Evolutionary conservation across 768 basidiomycete species (phyloP).

Genomic region (Russula virescens): DNA sequence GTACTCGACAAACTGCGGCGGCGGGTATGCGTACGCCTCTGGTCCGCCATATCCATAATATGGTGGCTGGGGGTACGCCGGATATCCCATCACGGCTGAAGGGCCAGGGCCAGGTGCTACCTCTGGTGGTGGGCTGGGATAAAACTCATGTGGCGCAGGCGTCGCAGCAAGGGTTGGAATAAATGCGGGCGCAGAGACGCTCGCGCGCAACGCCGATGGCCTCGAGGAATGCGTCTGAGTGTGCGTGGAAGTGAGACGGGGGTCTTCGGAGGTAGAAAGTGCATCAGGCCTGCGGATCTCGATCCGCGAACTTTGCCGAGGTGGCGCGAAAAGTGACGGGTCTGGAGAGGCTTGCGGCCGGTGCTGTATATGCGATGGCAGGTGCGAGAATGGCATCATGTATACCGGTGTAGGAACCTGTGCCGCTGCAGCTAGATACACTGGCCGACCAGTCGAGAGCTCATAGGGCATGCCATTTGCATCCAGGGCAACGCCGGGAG

Average conservation of each 20-base stretch:
- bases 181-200: slow-evolving; percentile 9
- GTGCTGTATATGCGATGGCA: slow-evolving; percentile 45
- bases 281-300: slow-evolving; percentile 64
- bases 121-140: slow-evolving; percentile 25
- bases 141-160: slow-evolving; percentile 27
- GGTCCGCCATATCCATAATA: slow-evolving; percentile 16
- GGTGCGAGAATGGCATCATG: slow-evolving; percentile 57
- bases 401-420: slow-evolving; percentile 38
- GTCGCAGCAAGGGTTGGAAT: slow-evolving; percentile 11
- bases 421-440: slow-evolving; percentile 49
- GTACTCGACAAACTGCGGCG: slow-evolving; percentile 16
- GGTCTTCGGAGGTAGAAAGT: slow-evolving; percentile 4
- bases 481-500: slow-evolving; percentile 69
- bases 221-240: slow-evolving; percentile 2
- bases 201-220: slow-evolving; percentile 39
- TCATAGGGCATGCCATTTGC: slow-evolving; percentile 79
- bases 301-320: slow-evolving; percentile 63
- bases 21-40: slow-evolving; percentile 14
- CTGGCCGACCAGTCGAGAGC: slow-evolving; percentile 72
- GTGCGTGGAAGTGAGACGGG: neutral
- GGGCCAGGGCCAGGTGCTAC: slow-evolving; percentile 31
- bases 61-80: slow-evolving; percentile 37
- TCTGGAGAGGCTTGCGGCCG: slow-evolving; percentile 53
- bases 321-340: slow-evolving; percentile 65
- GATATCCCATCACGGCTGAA: slow-evolving; percentile 46